phyloP scores from a whole-genome alignment of 495 filamentous ascomycete species.

The Astrocystis sublimbata region DNA sequence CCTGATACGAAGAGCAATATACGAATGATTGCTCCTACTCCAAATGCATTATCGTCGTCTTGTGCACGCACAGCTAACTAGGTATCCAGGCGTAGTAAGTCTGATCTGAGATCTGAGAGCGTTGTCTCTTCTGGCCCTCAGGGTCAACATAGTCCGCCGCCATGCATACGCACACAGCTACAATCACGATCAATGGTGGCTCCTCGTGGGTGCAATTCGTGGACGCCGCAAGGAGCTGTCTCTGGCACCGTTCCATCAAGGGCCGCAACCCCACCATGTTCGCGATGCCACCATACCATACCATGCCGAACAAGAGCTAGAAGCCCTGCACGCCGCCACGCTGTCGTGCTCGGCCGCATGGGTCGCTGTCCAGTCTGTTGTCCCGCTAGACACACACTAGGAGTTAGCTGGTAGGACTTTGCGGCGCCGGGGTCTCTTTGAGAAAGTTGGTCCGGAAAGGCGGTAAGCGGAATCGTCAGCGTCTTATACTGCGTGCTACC shows the following conservation, averaged over 20 bases:
- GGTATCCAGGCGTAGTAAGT: background rate
- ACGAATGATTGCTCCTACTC: constrained; percentile 15
- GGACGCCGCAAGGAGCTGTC: constrained; percentile 28
- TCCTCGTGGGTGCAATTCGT: constrained; percentile 30
- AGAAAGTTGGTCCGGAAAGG: constrained; percentile 16
- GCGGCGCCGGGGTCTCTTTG: background rate
- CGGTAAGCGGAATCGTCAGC: constrained; percentile 17
- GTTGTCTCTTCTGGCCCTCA: constrained; percentile 6
- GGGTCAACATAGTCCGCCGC: constrained; percentile 1
- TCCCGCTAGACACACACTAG: background rate
- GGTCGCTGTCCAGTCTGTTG: constrained; percentile 12
- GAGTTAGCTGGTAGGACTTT: constrained; percentile 4
- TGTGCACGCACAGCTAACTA: background rate
- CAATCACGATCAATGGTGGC: constrained; percentile 29
- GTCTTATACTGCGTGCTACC: too few relatives aligned
- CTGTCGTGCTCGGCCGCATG: constrained; percentile 11
- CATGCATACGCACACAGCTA: constrained; percentile 16
- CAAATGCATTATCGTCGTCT: constrained; percentile 9
- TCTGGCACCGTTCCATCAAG: constrained; percentile 18
- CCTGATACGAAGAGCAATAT: constrained; percentile 20
- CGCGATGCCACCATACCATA: constrained; percentile 35
- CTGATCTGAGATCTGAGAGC: background rate
- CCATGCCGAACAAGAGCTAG: constrained; percentile 34
- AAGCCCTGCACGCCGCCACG: constrained; percentile 22
- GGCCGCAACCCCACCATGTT: constrained; percentile 30